Conservation (phyloP, 208 protist genomes). For the Acanthamoeba royreba region DNA sequence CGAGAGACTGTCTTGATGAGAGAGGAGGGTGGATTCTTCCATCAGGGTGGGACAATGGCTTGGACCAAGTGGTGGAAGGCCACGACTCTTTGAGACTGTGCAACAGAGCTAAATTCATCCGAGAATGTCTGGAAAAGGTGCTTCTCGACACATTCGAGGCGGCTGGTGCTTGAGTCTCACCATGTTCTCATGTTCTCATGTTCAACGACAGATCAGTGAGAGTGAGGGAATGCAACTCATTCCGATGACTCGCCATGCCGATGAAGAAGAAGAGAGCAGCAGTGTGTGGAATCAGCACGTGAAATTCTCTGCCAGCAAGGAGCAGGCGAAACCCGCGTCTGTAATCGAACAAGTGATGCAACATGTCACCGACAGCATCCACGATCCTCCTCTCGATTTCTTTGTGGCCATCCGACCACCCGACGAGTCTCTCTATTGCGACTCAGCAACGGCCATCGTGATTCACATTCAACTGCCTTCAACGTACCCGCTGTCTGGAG, state of each 20-base stretch:
- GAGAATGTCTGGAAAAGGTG: background rate
- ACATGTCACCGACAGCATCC: background rate
- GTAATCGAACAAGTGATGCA: background rate
- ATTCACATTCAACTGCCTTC: background rate
- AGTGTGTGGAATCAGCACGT: background rate
- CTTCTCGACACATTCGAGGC: background rate
- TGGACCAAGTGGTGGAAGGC: background rate
- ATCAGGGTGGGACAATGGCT: background rate
- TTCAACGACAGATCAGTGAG: background rate
- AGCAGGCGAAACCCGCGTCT: background rate
- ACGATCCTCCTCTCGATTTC: background rate
- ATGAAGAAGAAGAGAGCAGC: no score
- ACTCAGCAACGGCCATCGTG: background rate
- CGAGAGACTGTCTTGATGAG: background rate
- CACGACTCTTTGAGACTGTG: background rate
- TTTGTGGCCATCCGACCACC: background rate
- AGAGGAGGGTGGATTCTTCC: background rate
- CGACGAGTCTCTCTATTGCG: background rate
- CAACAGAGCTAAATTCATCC: background rate
- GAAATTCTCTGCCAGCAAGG: background rate
- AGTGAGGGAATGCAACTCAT: no score
- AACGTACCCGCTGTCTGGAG: background rate
- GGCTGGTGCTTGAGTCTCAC: background rate
- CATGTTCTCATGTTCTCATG: background rate
- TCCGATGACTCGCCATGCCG: no score